Base-by-base conservation (phyloP, 805 yeast genomes). In the Myxozyma udenii region DNA sequence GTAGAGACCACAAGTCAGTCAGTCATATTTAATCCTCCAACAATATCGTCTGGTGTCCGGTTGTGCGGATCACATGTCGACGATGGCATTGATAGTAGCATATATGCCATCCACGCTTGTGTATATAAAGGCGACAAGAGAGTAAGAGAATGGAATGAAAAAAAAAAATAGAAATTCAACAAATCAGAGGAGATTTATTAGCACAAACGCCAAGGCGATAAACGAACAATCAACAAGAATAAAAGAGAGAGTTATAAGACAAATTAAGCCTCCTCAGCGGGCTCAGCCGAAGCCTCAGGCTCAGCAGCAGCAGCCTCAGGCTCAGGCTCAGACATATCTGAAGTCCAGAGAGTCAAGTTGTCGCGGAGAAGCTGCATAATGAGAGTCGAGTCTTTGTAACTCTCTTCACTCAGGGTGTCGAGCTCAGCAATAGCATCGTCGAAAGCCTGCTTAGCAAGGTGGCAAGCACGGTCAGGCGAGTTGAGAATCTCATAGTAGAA, bases 371-470 rank as follows among this genome's bases (percentile, higher is more conserved):
- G 83, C 82, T 93, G 98, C 98, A 93, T 93, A 71, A 93, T 93
- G 72, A 93, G 83, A 64, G 98, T 93, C 60, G 97, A 89, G 74
- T 91, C 98, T 75, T 91, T 93, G 83, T 93, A 91, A 63, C 96
- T 86, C 77, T 91, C 98, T 77, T 91, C 98, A 41, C 95, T 87
- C 70, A 91, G 79, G 62, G 97, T 87, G 76, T 91, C 98, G 71
- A 91, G 82, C 77, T 93, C 98, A 61, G 98, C 96, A 71, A 91
- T 95, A 61, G 98, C 98, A 70, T 91, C 98, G 74, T 91, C 98
- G 65, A 93, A 91, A 36, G 98, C 98, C 77, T 91, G 96, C 75
- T 91, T 93, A 67, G 98, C 98, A 72, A 91, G 82, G 72, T 90
- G 95, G 74, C 98, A 91, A 64, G 98, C 98, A 74, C 95, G 87